These are phyloP conservation scores for Fragaria iinumae DNA, from an alignment of 306 rosid species.

Conservation along the genomic window DNA sequence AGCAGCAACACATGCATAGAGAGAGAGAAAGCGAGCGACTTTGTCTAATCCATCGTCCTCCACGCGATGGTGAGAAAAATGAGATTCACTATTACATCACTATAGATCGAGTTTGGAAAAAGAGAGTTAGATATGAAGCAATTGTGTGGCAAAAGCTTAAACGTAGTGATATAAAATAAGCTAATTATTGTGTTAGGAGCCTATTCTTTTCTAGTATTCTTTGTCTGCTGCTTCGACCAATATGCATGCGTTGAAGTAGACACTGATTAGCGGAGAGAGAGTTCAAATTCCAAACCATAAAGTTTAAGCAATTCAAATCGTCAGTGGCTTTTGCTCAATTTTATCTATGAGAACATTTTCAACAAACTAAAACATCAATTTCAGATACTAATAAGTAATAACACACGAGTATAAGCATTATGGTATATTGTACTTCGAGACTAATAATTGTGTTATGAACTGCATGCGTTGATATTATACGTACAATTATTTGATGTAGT, in stretches of 20 bases:
- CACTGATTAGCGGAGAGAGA: background rate
- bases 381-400: no score
- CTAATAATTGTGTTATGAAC: background rate
- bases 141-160: background rate
- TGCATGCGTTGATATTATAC: background rate
- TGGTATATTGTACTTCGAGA: background rate
- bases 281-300: no score
- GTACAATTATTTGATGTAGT: background rate
- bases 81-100: background rate
- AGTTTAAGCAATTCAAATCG: no score
- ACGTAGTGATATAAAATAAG: background rate
- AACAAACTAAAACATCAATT: no score
- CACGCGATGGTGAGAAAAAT: background rate
- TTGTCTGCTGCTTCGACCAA: background rate
- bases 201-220: background rate
- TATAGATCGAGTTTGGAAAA: background rate
- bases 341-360: no score
- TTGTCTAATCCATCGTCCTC: background rate
- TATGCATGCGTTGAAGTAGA: background rate
- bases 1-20: slow-evolving; percentile 3
- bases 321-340: no score
- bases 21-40: background rate
- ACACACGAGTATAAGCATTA: no score
- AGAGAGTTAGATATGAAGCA: background rate
- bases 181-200: background rate